Conservation (phyloP, 2,329 filamentous ascomycete genomes). For the Fusarium acutatum region DNA sequence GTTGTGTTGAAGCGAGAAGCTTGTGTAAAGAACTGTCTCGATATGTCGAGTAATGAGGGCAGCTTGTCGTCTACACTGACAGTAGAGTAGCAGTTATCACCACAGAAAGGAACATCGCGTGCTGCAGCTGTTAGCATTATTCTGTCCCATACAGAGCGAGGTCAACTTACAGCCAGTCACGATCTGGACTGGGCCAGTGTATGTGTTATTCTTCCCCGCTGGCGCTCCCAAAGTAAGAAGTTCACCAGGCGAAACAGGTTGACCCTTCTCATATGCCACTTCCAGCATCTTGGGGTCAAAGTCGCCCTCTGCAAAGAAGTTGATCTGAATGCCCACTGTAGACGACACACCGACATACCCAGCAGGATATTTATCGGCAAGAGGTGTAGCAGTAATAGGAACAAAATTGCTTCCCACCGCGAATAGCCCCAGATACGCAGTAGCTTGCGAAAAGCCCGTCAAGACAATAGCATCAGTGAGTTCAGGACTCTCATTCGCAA, state of each 20-base stretch:
- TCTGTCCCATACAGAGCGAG: not conserved
- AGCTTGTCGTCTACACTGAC: constrained; percentile 48
- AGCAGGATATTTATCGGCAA: constrained; percentile 48
- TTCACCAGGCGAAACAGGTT: constrained; percentile 67
- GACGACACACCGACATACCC: constrained; percentile 63
- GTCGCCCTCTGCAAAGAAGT: constrained; percentile 60
- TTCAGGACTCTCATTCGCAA: constrained; percentile 61
- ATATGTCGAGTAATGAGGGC: constrained; percentile 53
- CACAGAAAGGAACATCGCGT: constrained; percentile 66
- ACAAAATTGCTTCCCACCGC: constrained; percentile 57
- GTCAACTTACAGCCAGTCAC: constrained; percentile 61
- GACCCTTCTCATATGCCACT: constrained; percentile 55
- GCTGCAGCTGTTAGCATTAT: constrained; percentile 44
- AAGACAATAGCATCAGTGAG: constrained; percentile 67
- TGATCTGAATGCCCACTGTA: constrained; percentile 58
- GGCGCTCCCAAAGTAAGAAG: constrained; percentile 62
- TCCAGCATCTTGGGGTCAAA: constrained; percentile 65
- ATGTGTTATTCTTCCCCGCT: constrained; percentile 47
- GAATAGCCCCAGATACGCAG: constrained; percentile 54
- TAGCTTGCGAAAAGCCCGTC: constrained; percentile 65
- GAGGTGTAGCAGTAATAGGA: constrained; percentile 48
- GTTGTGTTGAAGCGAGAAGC: constrained; percentile 60
- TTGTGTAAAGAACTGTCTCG: constrained; percentile 53
- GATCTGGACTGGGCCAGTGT: constrained; percentile 64
- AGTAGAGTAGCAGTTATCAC: constrained; percentile 64